phyloP scores from a whole-genome alignment of 2,329 filamentous ascomycete genomes.

The Monilinia fructigena region DNA sequence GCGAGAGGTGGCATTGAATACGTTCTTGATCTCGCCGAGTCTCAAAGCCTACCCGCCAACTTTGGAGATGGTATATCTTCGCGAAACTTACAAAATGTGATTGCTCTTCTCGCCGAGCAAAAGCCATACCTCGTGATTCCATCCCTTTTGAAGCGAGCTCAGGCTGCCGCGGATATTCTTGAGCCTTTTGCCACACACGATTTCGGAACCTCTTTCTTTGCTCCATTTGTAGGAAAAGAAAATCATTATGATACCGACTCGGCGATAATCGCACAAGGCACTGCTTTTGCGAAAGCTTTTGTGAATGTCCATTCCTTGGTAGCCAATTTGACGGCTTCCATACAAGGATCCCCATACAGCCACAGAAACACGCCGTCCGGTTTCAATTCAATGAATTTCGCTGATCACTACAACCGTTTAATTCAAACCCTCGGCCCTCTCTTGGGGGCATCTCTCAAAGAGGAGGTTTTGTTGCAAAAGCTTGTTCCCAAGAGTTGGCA shows the following conservation, averaged over 20 bases:
- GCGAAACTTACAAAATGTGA: slow-evolving; percentile 68
- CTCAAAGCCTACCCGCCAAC: slow-evolving; percentile 75
- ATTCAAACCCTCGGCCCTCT: slow-evolving; percentile 74
- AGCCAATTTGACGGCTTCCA: slow-evolving; percentile 71
- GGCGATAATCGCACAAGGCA: slow-evolving; percentile 61
- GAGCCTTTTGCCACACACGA: slow-evolving; percentile 59
- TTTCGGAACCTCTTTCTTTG: slow-evolving; percentile 63
- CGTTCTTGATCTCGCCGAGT: slow-evolving; percentile 78
- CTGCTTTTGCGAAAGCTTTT: slow-evolving; percentile 73
- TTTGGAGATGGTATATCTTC: slow-evolving; percentile 67
- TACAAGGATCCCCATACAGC: slow-evolving; percentile 57
- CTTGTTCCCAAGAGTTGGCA: slow-evolving; percentile 69
- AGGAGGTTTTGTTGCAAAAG: slow-evolving; percentile 74
- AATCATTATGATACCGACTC: slow-evolving; percentile 42
- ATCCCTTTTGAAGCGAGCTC: slow-evolving; percentile 72
- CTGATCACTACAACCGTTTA: slow-evolving; percentile 76
- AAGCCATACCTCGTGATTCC: slow-evolving; percentile 80
- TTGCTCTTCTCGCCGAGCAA: slow-evolving; percentile 76
- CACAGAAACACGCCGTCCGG: slow-evolving; percentile 58
- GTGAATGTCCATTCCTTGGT: slow-evolving; percentile 74
- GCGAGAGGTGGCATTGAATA: slow-evolving; percentile 78
- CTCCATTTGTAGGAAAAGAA: slow-evolving; percentile 55
- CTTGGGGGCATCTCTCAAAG: slow-evolving; percentile 76
- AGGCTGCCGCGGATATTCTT: slow-evolving; percentile 66
- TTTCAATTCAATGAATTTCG: slow-evolving; percentile 76